Evolutionary conservation across 768 basidiomycete genomes (phyloP).

Genomic region (Naganishia vishniacii): DNA sequence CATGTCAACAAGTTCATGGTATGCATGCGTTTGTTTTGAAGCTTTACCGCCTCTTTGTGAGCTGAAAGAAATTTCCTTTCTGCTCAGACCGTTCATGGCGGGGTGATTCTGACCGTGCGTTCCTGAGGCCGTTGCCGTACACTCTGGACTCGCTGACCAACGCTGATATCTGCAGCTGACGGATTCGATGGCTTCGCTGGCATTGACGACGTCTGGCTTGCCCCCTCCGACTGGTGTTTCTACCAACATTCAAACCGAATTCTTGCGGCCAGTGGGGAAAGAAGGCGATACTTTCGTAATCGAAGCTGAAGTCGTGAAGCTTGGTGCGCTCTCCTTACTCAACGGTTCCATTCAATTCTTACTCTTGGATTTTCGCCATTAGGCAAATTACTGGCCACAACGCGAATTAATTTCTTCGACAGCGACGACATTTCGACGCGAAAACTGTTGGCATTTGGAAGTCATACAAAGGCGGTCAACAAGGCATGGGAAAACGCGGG

Average conservation of each 20-base stretch:
- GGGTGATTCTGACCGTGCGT: conserved; percentile 24
- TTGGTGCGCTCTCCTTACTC: conserved; percentile 30
- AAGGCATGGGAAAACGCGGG: conserved; percentile 28
- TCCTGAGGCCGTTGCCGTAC: too few species aligned
- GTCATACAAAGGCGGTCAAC: conserved; percentile 45
- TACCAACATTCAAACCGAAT: conserved; percentile 44
- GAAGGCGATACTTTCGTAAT: conserved; percentile 34
- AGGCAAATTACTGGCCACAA: conserved; percentile 39
- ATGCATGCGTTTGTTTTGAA: neutral
- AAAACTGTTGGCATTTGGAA: conserved; percentile 41
- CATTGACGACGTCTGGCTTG: conserved; percentile 41
- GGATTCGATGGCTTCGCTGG: conserved; percentile 45
- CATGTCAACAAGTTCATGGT: conserved; percentile 32
- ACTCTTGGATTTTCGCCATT: neutral
- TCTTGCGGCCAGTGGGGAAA: conserved; percentile 43
- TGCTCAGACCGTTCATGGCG: conserved; percentile 27
- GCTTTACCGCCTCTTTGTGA: too few species aligned
- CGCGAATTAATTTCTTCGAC: conserved; percentile 38
- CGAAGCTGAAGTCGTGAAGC: conserved; percentile 40
- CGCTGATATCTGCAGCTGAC: conserved; percentile 35
- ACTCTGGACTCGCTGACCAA: too few species aligned
- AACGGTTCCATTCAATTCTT: neutral
- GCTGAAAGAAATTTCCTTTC: neutral
- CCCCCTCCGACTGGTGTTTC: conserved; percentile 43
- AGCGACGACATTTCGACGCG: conserved; percentile 21